Conservation (phyloP, 345 rosid species). For the Microthlaspi erraticum region DNA sequence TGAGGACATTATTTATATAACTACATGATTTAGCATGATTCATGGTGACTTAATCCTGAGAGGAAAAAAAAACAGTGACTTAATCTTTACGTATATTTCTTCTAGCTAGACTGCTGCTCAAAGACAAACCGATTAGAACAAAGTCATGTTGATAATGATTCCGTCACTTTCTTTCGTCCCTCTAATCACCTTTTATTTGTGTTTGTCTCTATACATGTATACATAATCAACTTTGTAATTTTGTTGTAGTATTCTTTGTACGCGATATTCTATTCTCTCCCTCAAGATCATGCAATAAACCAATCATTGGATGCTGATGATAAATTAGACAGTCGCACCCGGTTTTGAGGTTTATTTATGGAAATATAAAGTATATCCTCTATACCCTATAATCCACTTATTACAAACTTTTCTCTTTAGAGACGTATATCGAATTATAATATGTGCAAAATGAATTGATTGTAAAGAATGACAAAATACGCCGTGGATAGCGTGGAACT, state of each 20-base stretch:
- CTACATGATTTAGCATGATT: slow-evolving; percentile 36
- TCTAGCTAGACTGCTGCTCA: slow-evolving; percentile 36
- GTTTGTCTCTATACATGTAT: slow-evolving; percentile 8
- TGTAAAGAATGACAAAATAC: slow-evolving; percentile 1
- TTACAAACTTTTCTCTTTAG: slow-evolving; percentile 20
- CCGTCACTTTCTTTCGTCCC: slow-evolving; percentile 28
- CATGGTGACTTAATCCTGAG: slow-evolving; percentile 40
- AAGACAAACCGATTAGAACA: slow-evolving; percentile 33
- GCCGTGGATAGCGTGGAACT: slow-evolving; percentile 34
- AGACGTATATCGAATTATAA: slow-evolving; percentile 11
- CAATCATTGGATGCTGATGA: slow-evolving; percentile 32
- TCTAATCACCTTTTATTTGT: slow-evolving; percentile 25
- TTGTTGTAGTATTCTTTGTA: slow-evolving; percentile 11
- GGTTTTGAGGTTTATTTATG: slow-evolving; percentile 25
- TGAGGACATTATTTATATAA: slow-evolving; percentile 12
- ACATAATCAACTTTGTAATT: slow-evolving; percentile 3
- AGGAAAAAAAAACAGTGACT: slow-evolving; percentile 32
- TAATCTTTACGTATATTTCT: slow-evolving; percentile 36
- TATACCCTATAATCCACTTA: slow-evolving; percentile 35
- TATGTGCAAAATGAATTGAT: neutral
- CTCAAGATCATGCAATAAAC: slow-evolving; percentile 9
- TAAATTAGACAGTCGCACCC: slow-evolving; percentile 16
- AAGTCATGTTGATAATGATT: slow-evolving; percentile 34
- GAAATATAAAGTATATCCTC: slow-evolving; percentile 17
- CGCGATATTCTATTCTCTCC: neutral